Base-by-base conservation (phyloP, 2,329 filamentous ascomycete species). In the Ophiostoma populinum region DNA sequence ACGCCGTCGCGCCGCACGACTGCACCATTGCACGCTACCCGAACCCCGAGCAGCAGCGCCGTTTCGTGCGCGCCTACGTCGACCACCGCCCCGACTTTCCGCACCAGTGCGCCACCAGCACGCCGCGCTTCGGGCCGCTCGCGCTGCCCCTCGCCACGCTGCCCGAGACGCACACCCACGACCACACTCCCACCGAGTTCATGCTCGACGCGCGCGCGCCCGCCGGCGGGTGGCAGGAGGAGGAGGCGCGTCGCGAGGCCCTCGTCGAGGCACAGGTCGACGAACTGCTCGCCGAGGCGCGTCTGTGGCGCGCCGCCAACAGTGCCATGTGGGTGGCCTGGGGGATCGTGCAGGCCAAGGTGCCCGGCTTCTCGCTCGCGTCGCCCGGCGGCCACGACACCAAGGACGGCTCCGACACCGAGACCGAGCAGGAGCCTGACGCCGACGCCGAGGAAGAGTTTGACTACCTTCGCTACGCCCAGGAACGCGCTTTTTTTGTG, bases 281-380 rank as follows among this genome's bases (percentile, higher is more conserved):
- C 32, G 67, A 72, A 34, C 62, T 98, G 19, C 61, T 90, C 49
- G 70, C 76, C 26, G 85, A 95, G 57, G 75, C 82, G 3, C 65
- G 74, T 12, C 62, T 92, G 30, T 98, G 90, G 90, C 73, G 90
- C 3, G 63, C 81, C 0, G 81, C 83, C 25, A 92, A 90, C 56
- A 85, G 78, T 24, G 83, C 82, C 2, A 73, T 80, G 56, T 98
- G 90, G 90, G 72, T 92, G 17, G 81, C 85, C 1, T 98, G 90
- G 90, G 90, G 90, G 17, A 82, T 95, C 42, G 80, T 98, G 34
- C 90, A 98, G 57, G 87, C 90, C 32, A 86, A 90, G 51, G 65
- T 92, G 2, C 75, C 81, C 0, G 81, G 75, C 0, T 35, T 41
- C 25, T 19, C 18, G 0, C 35, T 43, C 34, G 70, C 77, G 13